These are phyloP conservation scores for Calycina herbarum DNA, from an alignment of 2,329 filamentous ascomycete species.

Conservation along the genomic window DNA sequence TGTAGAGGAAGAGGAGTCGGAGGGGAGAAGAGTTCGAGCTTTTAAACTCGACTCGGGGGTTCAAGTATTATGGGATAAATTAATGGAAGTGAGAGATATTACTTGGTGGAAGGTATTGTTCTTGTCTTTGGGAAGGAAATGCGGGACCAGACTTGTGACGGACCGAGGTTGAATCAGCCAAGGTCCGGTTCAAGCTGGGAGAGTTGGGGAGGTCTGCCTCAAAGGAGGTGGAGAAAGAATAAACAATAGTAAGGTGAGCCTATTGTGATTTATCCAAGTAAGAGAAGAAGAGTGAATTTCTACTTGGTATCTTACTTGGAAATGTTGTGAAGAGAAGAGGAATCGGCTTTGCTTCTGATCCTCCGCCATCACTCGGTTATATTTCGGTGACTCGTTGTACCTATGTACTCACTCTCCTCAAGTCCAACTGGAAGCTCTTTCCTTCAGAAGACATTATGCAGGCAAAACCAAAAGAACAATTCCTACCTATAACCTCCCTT, in stretches of 20 bases:
- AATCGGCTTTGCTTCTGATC: constrained; percentile 3
- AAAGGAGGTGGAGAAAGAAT: not conserved
- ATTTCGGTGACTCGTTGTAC: constrained; percentile 3
- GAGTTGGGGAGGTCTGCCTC: not conserved
- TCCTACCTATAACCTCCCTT: not conserved
- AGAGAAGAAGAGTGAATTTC: not conserved
- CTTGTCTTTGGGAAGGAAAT: not conserved
- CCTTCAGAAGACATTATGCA: not conserved
- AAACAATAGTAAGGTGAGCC: not conserved
- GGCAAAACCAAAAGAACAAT: not conserved
- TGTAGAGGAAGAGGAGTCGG: too few species aligned
- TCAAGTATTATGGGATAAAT: not conserved
- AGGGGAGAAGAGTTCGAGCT: not conserved
- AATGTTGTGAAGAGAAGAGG: not conserved
- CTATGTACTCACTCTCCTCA: not conserved
- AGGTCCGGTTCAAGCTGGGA: not conserved
- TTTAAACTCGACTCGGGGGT: not conserved
- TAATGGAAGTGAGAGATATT: not conserved
- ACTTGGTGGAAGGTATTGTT: not conserved
- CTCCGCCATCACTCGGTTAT: constrained; percentile 6
- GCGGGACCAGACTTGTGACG: not conserved
- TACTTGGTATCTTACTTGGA: not conserved
- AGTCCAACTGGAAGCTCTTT: not conserved
- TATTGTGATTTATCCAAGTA: not conserved
- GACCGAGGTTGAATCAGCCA: not conserved